Evolutionary conservation across 2,329 filamentous ascomycete genomes (phyloP), one percentile per base, ranked within the genome.

Genomic region (Diatrype stigma): DNA sequence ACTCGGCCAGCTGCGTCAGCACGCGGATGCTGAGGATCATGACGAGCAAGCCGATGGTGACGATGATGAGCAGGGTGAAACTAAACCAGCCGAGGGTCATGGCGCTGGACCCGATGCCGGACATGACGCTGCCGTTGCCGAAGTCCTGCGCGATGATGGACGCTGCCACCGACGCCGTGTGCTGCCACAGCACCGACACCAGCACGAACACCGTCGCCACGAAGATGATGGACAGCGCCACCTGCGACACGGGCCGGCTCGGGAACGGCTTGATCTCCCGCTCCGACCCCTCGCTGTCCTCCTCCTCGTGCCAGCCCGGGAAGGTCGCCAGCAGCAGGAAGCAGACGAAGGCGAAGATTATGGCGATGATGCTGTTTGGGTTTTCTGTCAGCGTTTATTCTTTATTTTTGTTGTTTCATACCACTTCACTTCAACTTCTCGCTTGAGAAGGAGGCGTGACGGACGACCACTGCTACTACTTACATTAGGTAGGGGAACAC

Each of bases 21-120:
- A 96, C 79, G 60, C 86, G 82, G 67, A 96, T 94, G 73, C 91
- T 96, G 69, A 97, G 75, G 63, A 96, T 96, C 91, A 97, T 97
- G 64, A 96, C 88, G 56, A 99, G 76, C 70, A 97, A 72, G 50
- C 93, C 94, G 64, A 97, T 94, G 46, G 93, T 97, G 48, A 97
- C 93, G 55, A 97, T 87, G 62, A 99, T 96, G 58, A 99, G 79
- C 48, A 97, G 71, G 21, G 89, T 87, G 66, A 99, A 97, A 40
- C 90, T 89, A 72, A 99, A 97, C 94, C 94, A 99, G 52, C 94
- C 94, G 65, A 99, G 79, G 17, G 96, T 89, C 90, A 99, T 97
- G 51, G 94, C 93, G 37, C 87, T 89, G 46, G 90, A 92, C 0
- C 68, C 64, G 2, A 61, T 57, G 1, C 72, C 64, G 0, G 67